phyloP scores from a whole-genome alignment of 169 alveolate species.

The Plasmodium cynomolgi region DNA sequence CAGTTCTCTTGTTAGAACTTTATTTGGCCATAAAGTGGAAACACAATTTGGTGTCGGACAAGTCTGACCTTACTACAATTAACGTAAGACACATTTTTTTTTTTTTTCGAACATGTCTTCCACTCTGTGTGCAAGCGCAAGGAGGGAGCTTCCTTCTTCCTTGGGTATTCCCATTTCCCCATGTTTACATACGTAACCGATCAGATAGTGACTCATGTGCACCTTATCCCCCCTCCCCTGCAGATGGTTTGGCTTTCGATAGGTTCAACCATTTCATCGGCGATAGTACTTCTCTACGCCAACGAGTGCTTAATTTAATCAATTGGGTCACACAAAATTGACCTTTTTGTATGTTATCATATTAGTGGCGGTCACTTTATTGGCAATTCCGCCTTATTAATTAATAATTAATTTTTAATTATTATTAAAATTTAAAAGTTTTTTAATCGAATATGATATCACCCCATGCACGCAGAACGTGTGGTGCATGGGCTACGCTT shows the following conservation, averaged over 20 bases:
- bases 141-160: not conserved
- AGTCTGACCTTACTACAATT: conserved; percentile 12
- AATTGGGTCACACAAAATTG: not conserved
- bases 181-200: not conserved
- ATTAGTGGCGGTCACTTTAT: not conserved
- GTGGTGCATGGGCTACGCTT: not conserved
- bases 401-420: not conserved
- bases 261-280: not conserved
- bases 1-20: not conserved
- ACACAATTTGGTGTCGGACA: conserved; percentile 29
- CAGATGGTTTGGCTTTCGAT: conserved; percentile 29
- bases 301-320: conserved; percentile 1
- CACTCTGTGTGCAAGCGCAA: not conserved
- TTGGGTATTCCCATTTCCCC: not conserved
- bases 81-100: conserved; percentile 18
- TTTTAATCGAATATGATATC: not conserved
- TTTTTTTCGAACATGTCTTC: not conserved
- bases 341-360: not conserved
- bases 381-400: not conserved
- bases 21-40: conserved; percentile 18
- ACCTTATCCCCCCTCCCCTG: not conserved
- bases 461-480: not conserved
- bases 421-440: not conserved
- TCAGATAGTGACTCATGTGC: not conserved
- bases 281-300: not conserved